phyloP scores from a whole-genome alignment of 805 yeast genomes.

The Pichia sporocuriosa region DNA sequence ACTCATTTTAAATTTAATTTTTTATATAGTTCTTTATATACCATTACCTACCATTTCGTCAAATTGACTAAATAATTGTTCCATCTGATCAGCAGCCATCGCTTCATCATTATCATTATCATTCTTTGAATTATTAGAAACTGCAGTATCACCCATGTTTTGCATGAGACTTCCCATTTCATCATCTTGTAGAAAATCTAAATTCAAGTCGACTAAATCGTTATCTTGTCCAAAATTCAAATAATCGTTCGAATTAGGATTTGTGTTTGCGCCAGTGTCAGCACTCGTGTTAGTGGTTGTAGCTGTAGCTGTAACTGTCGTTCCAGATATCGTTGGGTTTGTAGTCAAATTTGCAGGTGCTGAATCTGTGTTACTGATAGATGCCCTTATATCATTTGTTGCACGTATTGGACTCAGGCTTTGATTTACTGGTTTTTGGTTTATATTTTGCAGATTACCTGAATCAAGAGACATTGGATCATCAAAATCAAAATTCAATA shows the following conservation, averaged over 20 bases:
- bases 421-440: not conserved
- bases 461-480: not conserved
- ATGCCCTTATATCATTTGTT: too few relatives aligned
- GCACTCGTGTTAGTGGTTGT: conserved; percentile 1
- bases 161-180: conserved; percentile 11
- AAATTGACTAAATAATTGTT: conserved; percentile 27
- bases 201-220: conserved; percentile 22
- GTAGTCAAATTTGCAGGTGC: conserved; percentile 1
- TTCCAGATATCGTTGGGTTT: not conserved
- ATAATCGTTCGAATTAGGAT: conserved; percentile 7
- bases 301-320: conserved; percentile 6
- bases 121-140: conserved; percentile 1
- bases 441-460: not conserved
- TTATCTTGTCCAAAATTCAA: conserved; percentile 13
- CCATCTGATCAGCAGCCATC: conserved; percentile 29
- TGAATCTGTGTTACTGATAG: conserved; percentile 1
- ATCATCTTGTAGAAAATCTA: conserved; percentile 20
- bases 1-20: not conserved
- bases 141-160: conserved; percentile 7
- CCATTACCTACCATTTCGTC: conserved; percentile 26
- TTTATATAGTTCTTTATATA: not conserved
- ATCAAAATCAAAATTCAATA: conserved; percentile 3
- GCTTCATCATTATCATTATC: conserved; percentile 11
- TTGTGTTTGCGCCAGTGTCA: not conserved
- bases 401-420: too few relatives aligned